Evolutionary conservation across 139 green algal species (phyloP), one percentile per base, ranked within the genome.

Genomic region (Ettlia oleoabundans): DNA sequence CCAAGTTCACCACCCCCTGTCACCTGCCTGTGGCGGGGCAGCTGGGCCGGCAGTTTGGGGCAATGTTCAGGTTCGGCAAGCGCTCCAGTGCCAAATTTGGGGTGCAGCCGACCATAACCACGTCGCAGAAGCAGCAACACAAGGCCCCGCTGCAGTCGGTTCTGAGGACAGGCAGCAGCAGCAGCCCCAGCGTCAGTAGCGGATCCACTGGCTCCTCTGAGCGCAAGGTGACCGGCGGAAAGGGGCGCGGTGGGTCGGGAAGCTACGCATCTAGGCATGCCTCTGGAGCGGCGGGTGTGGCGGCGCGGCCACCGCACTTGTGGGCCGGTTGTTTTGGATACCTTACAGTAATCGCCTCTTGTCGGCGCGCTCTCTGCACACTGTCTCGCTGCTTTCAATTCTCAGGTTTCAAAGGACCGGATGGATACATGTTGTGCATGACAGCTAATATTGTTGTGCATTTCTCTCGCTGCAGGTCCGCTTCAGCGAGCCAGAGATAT

Each of bases 401-500:
- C n/a, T n/a, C n/a, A n/a, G n/a, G n/a, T n/a, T n/a, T n/a, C n/a
- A n/a, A n/a, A n/a, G n/a, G n/a, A n/a, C n/a, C n/a, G n/a, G n/a
- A n/a, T n/a, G n/a, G n/a, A n/a, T n/a, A n/a, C n/a, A n/a, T n/a
- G n/a, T n/a, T n/a, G n/a, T n/a, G n/a, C n/a, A n/a, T n/a, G n/a
- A n/a, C n/a, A n/a, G n/a, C 47, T 15, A 58, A 10, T 15, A 10
- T 15, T 58, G 10, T 15, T 15, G 13, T 58, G 13, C 47, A 10
- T 58, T 15, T 58, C 47, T 58, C 13, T 15, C 47, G 47, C 47
- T 58, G 73, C 73, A 80, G 73, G 73, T 80, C 33, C 58, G 73
- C 4, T 80, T 80, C 53, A 80, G 73, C 73, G 73, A 80, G 6
- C 73, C 35, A 15, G 73, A 69, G 28, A 30, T 65, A 5, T n/a